Conservation (phyloP, 108 stramenopile genomes). For the Nitzschia inconspicua region DNA sequence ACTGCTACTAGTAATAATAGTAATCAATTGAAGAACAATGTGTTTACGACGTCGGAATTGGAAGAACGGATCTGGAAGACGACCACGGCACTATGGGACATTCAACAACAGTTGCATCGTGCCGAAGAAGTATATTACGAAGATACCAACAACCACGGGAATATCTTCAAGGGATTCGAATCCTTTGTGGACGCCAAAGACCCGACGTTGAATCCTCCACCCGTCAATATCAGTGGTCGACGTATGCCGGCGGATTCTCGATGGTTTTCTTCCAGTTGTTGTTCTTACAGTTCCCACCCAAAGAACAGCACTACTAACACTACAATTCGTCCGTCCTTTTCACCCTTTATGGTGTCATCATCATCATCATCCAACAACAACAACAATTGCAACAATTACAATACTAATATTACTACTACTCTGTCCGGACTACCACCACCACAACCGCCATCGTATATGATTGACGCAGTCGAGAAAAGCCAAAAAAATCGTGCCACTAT, state of each 20-base stretch:
- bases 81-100: constrained; percentile 42
- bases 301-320: neutral
- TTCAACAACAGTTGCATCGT: constrained; percentile 67
- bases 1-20: neutral
- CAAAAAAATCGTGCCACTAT: no score
- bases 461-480: no score
- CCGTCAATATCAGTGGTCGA: constrained; percentile 3
- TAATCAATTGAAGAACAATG: constrained; percentile 12
- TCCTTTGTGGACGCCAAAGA: constrained; percentile 43
- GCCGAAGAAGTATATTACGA: constrained; percentile 79
- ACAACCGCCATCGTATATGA: no score
- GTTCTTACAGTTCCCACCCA: no score
- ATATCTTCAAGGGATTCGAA: constrained; percentile 67
- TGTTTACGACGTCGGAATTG: constrained; percentile 35
- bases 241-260: constrained; percentile 53
- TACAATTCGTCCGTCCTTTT: neutral
- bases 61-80: constrained; percentile 30
- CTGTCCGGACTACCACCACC: no score
- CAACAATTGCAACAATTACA: neutral
- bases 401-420: no score
- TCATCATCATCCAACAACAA: neutral
- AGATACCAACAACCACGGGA: constrained; percentile 62
- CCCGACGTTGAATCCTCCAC: neutral
- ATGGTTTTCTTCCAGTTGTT: constrained; percentile 57
- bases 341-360: neutral